Conservation (phyloP, 371 early-diverging fungal genomes). For the Conidiobolus coronatus region DNA sequence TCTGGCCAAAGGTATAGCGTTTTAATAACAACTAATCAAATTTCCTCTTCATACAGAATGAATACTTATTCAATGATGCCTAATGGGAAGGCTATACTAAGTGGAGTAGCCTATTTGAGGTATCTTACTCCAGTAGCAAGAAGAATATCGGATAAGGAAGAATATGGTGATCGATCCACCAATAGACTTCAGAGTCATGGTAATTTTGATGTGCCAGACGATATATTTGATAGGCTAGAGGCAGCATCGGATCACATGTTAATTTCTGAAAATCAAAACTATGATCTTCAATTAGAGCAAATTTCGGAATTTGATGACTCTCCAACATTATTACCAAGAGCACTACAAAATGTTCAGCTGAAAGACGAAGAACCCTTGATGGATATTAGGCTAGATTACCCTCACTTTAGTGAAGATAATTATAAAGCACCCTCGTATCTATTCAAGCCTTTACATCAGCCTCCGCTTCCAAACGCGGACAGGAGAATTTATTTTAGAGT, state of each 20-base stretch:
- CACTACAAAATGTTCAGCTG: too few relatives aligned
- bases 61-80: not conserved
- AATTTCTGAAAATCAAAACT: too few relatives aligned
- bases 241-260: too few relatives aligned
- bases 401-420: not conserved
- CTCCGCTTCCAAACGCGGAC: not conserved
- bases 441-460: not conserved
- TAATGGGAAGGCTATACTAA: not conserved
- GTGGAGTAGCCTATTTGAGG: not conserved
- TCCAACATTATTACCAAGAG: too few relatives aligned
- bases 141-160: not conserved
- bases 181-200: not conserved
- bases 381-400: too few relatives aligned
- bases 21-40: slow-evolving; percentile 13
- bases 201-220: too few relatives aligned
- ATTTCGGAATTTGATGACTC: too few relatives aligned
- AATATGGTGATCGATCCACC: not conserved
- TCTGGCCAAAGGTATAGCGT: slow-evolving; percentile 17
- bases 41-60: slow-evolving; percentile 8
- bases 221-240: too few relatives aligned
- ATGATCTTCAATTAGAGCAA: too few relatives aligned
- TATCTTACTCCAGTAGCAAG: not conserved
- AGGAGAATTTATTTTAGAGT: not conserved
- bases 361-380: too few relatives aligned
- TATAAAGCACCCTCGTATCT: not conserved